Base-by-base conservation (phyloP, 2,329 filamentous ascomycete genomes). In the Tolypocladium ovalisporum region DNA sequence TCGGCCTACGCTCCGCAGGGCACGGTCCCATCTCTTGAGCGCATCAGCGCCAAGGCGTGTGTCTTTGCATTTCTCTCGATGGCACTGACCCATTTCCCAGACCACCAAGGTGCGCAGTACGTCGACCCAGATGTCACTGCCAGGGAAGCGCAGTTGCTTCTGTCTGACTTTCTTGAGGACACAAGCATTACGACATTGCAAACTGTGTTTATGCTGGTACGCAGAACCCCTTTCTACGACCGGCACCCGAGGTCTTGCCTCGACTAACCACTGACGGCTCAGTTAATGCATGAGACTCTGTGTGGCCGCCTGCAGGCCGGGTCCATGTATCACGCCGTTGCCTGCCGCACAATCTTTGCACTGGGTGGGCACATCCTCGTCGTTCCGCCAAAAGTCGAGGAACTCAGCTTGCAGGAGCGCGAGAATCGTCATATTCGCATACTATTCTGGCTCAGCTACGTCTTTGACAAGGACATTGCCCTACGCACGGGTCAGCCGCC, bases 361-460 rank as follows among this genome's bases (percentile, higher is more conserved):
- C 70, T 83, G 1, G 78, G 78, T 0, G 79, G 71, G 1, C 77
- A 83, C 57, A 68, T 64, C 0, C 55, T 66, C 7, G 61, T 57
- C 34, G 56, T 59, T 3, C 56, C 59, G n/a, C 36, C 59, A 4
- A 51, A 56, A 9, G 42, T 59, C 1, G 57, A 57, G 1, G 57
- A 57, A 1, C 47, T 66, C 1, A 66, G 62, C 6, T 22, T 57
- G 0, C 37, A 61, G 9, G 67, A 69, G 51, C 68, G 69, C 1
- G 63, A 67, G 51, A 63, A 66, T 42, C 64, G 67, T 10, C 70
- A 75, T 35, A 60, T 75, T 0, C 70, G 76, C 3, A 63, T 68
- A 35, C 56, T 83, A 0, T 84, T 84, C 62, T 84, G 81, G 80
- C 62, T 83, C 7, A 76, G 75, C 60, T 83, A 81, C 57, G 71